A percentile compares a stretch with the other conserved stretches of the same genome.
phyloP scores from a whole-genome alignment of 345 rosid species.

The Populus ilicifolia region DNA sequence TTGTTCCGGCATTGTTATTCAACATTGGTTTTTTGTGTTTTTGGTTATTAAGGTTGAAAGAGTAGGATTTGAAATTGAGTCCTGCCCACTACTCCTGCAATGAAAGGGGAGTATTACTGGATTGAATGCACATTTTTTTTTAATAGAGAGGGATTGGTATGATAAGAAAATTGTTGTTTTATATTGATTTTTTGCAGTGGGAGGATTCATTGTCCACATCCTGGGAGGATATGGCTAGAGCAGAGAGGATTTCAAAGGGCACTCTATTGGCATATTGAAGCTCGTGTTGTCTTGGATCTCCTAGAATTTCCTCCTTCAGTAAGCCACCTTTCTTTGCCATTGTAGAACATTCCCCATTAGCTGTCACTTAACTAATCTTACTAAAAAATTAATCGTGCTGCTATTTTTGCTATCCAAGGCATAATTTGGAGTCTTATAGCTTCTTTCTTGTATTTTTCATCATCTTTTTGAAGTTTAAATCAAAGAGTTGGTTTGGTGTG shows the following conservation, averaged over 20 bases:
- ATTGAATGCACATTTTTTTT: background rate
- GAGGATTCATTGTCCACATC: slow-evolving; percentile 87
- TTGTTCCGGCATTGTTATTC: background rate
- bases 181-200: slow-evolving; percentile 37
- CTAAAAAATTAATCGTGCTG: background rate
- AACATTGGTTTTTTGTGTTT: background rate
- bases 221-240: slow-evolving; percentile 95
- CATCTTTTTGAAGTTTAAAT: background rate
- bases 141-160: background rate
- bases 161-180: background rate
- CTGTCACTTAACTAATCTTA: background rate
- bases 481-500: background rate
- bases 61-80: background rate
- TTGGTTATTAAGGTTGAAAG: background rate
- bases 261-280: slow-evolving; percentile 96
- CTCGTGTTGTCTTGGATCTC: slow-evolving; percentile 93
- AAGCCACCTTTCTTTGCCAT: slow-evolving; percentile 5
- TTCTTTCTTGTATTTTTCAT: background rate
- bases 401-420: background rate
- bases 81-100: background rate
- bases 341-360: background rate
- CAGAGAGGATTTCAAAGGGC: slow-evolving; percentile 93
- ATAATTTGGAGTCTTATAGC: too few species aligned
- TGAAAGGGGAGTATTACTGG: background rate
- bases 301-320: slow-evolving; percentile 65